A percentile compares a stretch with the other conserved stretches of the same genome.
phyloP scores from a whole-genome alignment of 2,329 filamentous ascomycete genomes.

The Trichoderma sp. region DNA sequence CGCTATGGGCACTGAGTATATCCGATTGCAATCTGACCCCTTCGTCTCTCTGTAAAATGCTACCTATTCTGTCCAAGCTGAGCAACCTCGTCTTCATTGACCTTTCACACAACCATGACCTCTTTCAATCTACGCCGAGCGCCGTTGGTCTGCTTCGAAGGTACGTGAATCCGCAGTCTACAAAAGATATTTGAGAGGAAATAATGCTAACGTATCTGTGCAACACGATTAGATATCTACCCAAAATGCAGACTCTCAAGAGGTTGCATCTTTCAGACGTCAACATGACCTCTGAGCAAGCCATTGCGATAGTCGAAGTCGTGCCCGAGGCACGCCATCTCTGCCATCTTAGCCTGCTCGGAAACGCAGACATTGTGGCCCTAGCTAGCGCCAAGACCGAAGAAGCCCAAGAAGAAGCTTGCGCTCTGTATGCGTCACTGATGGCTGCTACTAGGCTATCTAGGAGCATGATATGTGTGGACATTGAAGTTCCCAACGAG shows the following conservation, averaged over 20 bases:
- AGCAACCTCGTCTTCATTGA: constrained; percentile 83
- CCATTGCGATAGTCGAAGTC: constrained; percentile 86
- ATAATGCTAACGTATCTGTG: constrained; percentile 2
- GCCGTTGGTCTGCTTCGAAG: constrained; percentile 73
- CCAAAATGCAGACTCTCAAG: constrained; percentile 73
- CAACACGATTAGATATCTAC: constrained; percentile 59
- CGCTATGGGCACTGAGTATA: constrained; percentile 78
- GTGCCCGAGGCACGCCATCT: constrained; percentile 78
- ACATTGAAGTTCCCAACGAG: constrained; percentile 80
- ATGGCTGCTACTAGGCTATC: constrained; percentile 85
- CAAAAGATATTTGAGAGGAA: too few relatives aligned
- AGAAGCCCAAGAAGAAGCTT: constrained; percentile 84
- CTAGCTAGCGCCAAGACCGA: constrained; percentile 76
- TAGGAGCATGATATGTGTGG: constrained; percentile 78
- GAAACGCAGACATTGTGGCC: constrained; percentile 70
- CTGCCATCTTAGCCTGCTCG: constrained; percentile 81
- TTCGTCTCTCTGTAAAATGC: constrained; percentile 66
- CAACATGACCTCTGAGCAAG: constrained; percentile 79
- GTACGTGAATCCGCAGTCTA: constrained; percentile 39
- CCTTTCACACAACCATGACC: constrained; percentile 79
- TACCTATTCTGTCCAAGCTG: constrained; percentile 70
- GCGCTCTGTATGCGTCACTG: constrained; percentile 86
- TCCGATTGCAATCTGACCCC: constrained; percentile 81
- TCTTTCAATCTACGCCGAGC: constrained; percentile 73
- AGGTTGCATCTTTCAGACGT: constrained; percentile 85